A percentile compares a stretch with the other conserved stretches of the same genome.
Evolutionary conservation across 2,329 filamentous ascomycete species (phyloP).

Genomic region (Capronia epimyces): DNA sequence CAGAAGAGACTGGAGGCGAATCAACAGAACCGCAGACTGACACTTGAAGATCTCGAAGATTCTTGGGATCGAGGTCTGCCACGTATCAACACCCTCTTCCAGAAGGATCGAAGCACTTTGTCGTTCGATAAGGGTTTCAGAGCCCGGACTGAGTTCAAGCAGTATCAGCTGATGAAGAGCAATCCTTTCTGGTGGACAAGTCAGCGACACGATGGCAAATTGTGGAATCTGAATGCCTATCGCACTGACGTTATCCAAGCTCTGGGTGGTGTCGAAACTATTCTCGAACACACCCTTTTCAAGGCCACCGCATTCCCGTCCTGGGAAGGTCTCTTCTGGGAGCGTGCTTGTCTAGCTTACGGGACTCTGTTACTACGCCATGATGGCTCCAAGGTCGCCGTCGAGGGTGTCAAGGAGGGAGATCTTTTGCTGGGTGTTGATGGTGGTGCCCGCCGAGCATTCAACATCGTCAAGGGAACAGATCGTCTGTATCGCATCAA

Average conservation of each 20-base stretch:
- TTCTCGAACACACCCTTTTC: constrained; percentile 93
- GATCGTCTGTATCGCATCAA: constrained; percentile 49
- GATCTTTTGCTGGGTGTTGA: constrained; percentile 49
- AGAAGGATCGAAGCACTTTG: constrained; percentile 93
- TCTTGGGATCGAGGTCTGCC: constrained; percentile 97
- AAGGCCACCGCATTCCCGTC: constrained; percentile 94
- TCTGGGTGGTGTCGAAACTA: constrained; percentile 92
- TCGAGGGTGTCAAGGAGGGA: constrained; percentile 48
- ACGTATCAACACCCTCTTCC: constrained; percentile 97
- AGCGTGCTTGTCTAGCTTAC: constrained; percentile 53
- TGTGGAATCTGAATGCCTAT: constrained; percentile 96
- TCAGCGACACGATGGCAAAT: constrained; percentile 90
- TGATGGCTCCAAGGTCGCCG: constrained; percentile 42
- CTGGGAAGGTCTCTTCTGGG: constrained; percentile 96
- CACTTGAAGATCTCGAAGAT: constrained; percentile 92
- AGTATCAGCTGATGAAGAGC: constrained; percentile 97
- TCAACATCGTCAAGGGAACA: constrained; percentile 47
- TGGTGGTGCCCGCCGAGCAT: constrained; percentile 44
- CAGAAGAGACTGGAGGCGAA: constrained; percentile 96
- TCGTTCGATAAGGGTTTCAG: constrained; percentile 99
- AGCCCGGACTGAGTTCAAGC: constrained; percentile 91
- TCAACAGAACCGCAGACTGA: constrained; percentile 90
- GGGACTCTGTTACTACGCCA: constrained; percentile 44
- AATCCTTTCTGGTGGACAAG: constrained; percentile 99
- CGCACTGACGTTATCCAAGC: constrained; percentile 96